These are phyloP conservation scores for Diaporthe ilicicola DNA, from an alignment of 2,329 filamentous ascomycete species.

Conservation along the genomic window DNA sequence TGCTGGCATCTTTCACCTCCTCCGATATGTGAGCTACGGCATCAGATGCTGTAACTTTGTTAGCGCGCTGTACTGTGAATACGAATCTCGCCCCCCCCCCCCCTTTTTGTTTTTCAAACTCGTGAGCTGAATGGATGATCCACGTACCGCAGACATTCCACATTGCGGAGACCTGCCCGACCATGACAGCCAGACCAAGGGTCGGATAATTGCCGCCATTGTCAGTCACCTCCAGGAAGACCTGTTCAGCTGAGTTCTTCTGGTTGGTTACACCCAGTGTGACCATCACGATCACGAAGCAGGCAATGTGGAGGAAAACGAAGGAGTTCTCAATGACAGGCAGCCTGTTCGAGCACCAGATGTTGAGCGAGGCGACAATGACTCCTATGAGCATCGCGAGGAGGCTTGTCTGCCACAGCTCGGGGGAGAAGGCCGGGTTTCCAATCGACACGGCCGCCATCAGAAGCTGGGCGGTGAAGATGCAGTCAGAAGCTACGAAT, in stretches of 20 bases:
- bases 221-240: constrained; percentile 44
- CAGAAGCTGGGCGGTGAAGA: constrained; percentile 5
- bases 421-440: background rate
- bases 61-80: constrained; percentile 41
- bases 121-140: constrained; percentile 41
- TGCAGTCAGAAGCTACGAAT: constrained; percentile 41
- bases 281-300: constrained; percentile 40
- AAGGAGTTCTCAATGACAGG: constrained; percentile 60
- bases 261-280: constrained; percentile 39
- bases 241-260: constrained; percentile 34
- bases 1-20: constrained; percentile 39
- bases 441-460: constrained; percentile 10
- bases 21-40: constrained; percentile 44
- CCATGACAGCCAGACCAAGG: constrained; percentile 45
- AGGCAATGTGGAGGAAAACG: constrained; percentile 53
- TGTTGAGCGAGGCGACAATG: constrained; percentile 54
- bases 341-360: constrained; percentile 52
- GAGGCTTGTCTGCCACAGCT: constrained; percentile 43
- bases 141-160: constrained; percentile 7
- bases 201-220: constrained; percentile 42
- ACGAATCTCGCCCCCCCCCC: constrained; percentile 35
- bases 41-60: constrained; percentile 34
- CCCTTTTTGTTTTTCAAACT: background rate
- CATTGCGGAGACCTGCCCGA: constrained; percentile 38
- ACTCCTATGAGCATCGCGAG: constrained; percentile 58